Base-by-base conservation (phyloP, 2,329 filamentous ascomycete genomes). In the Arthrobotrys entomopaga region DNA sequence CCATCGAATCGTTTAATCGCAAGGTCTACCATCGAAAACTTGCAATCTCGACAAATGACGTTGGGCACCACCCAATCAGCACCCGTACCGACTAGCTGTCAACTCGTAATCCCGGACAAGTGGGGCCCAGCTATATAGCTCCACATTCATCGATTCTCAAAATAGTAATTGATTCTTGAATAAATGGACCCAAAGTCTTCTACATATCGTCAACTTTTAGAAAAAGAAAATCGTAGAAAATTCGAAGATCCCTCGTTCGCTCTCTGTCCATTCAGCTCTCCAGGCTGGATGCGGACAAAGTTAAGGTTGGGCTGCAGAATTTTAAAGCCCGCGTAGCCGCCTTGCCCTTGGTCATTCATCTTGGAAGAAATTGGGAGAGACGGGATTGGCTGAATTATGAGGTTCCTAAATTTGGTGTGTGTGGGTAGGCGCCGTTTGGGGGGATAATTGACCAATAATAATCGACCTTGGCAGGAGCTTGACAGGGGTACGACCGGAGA, bases 41-140 rank as follows among this genome's bases (percentile, higher is more conserved):
- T 43, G 54, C 19, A 69, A 69, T 69, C 65, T 69, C 65, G 65
- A 69, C 65, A 69, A 57, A 70, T 70, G 65, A 70, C 58, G 65
- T 70, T 70, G 42, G 38, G 52, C 19, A 43, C 42, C 54, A 64
- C 60, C 65, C 65, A 70, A 70, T 70, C 65, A 70, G 65, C 50
- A 19, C 5, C 29, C 22, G 57, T 70, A 63, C 65, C 65, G 52
- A 53, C 29, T 24, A 48, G 13, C 40, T 24, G 19, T 42, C 34
- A 42, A 59, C 10, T 13, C 15, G 22, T 29, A n/a, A 59, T 20
- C 15, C 16, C 7, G 22, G 22, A 43, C 19, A 43, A 16, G 54
- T 58, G 54, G 54, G 54, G 11, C 42, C 11, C 42, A 19, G 50
- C n/a, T n/a, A n/a, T n/a, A n/a, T n/a, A n/a, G n/a, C n/a, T 16